Base-by-base conservation (phyloP, 2,329 filamentous ascomycete genomes). In the Beauveria brongniartii region DNA sequence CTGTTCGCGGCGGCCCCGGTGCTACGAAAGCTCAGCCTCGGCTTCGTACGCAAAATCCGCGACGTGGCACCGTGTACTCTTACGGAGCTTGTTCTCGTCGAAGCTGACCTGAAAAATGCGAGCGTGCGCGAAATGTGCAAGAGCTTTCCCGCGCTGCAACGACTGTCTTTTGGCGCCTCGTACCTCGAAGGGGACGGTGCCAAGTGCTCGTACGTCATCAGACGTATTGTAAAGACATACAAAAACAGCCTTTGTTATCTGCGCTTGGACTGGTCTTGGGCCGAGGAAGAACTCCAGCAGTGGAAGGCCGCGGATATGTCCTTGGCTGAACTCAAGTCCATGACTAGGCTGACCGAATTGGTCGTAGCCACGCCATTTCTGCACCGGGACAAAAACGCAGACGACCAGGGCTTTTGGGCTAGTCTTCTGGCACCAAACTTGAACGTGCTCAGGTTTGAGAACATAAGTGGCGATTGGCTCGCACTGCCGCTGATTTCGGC, bases 211-310 rank as follows among this genome's bases (percentile, higher is more conserved):
- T 20, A 20, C 20, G 4, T 51, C 1, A 14, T 51, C 28, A 3
- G 28, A 18, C n/a, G 3, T 7, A 2, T 51, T 18, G 48, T n/a
- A 16, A 1, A 28, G 9, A 20, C 16, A 12, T 51, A 51, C 4
- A 20, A 34, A 8, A 22, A 16, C 7, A 51, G 26, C 3, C 48
- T 51, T 16, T 1, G 3, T 9, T 51, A 51, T 20, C 28, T 51
- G 24, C 16, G 12, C 14, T 5, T 51, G 48, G 48, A 51, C 48
- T 51, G 48, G 26, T 34, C 8, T 28, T 7, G 1, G 28, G 16
- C 26, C 5, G 3, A 3, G 5, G 1, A 1, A 3, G 2, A 2
- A 1, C 3, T 22, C 14, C 26, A 0, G 22, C 6, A 1, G 22
- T 30, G 22, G 47, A 5, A n/a, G 3, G 18, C 24, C 0, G 26